Evolutionary conservation across 2,329 filamentous ascomycete species (phyloP), one percentile per base, ranked within the genome.

Genomic region (Xylaria sp.): DNA sequence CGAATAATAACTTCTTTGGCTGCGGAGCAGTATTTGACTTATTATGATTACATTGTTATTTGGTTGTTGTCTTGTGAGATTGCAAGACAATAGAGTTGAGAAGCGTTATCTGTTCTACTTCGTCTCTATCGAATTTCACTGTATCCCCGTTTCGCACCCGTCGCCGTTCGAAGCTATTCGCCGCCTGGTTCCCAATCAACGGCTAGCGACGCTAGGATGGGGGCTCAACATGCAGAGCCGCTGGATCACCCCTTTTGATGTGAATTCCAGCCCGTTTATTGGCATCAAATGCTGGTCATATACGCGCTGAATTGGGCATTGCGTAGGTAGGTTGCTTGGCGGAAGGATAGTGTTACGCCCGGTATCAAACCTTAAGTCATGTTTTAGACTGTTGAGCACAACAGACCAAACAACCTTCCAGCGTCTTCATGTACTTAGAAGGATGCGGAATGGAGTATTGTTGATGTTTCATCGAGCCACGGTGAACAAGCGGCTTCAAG

Each of bases 401-500:
- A 29, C 48, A n/a, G 27, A 33, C 25, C 41, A 31, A 44, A 17
- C 11, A 38, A 29, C 19, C 25, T 38, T 17, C 21, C 11, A 29
- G 29, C 44, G 29, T 23, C 15, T 49, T 15, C 3, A 21, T 38
- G 31, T 52, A 49, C 23, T 37, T 13, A 23, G 48, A 37, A 21
- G 13, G 17, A 47, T 37, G 23, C 15, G 17, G 58, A 60, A 41
- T 38, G 23, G 41, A 31, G 57, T 49, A 33, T 56, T 40, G 48
- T n/a, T 11, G 33, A 9, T 44, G 13, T 38, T 58, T 41, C 37
- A 21, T 60, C 25, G 35, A 58, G 53, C 29, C 23, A 29, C 13
- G 52, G 21, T 19, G 13, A 33, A 51, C 19, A 35, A 17, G n/a
- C 21, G 21, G 23, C 52, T 43, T 73, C 69, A 72, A 44, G 65